Evolutionary conservation across 1,284 basidiomycete species (phyloP).

Genomic region (Pseudozyma hubeiensis): DNA sequence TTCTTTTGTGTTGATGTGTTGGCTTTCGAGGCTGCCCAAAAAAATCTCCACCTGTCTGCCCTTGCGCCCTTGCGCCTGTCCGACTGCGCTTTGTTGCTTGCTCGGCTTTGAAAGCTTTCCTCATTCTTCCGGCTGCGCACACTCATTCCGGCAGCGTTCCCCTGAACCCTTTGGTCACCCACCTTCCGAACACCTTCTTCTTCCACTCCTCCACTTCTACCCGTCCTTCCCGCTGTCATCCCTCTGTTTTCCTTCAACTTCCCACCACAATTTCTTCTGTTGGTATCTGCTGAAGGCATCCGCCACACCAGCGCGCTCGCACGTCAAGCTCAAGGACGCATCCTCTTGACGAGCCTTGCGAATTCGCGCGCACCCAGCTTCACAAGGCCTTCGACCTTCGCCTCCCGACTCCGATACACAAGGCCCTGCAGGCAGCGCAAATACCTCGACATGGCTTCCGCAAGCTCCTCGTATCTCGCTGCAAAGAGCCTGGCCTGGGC

Average conservation of each 20-base stretch:
- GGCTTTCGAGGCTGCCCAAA: not conserved
- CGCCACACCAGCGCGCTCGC: not conserved
- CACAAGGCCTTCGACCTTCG: not conserved
- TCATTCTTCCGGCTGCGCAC: slow-evolving; percentile 39
- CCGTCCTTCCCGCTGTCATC: not conserved
- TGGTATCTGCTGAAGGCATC: no score
- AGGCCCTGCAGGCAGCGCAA: not conserved
- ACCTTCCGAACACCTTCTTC: not conserved
- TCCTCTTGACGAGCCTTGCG: slow-evolving; percentile 11
- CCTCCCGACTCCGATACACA: not conserved
- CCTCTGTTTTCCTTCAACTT: not conserved
- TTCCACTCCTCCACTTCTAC: not conserved
- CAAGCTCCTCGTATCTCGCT: slow-evolving; percentile 35
- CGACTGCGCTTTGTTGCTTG: slow-evolving; percentile 1
- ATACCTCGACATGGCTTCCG: slow-evolving; percentile 13
- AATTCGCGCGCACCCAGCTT: not conserved
- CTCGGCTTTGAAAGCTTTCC: slow-evolving; percentile 10
- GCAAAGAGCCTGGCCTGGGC: slow-evolving; percentile 48
- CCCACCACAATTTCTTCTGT: not conserved
- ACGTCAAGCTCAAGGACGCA: slow-evolving; percentile 5
- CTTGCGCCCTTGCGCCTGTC: not conserved
- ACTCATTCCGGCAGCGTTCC: slow-evolving; percentile 2
- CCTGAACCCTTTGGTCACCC: slow-evolving; percentile 17
- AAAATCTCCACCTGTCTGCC: not conserved
- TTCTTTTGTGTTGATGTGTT: not conserved